Evolutionary conservation across 164 flowering plant genomes (phyloP).

Genomic region (Vitis rotundifolia): DNA sequence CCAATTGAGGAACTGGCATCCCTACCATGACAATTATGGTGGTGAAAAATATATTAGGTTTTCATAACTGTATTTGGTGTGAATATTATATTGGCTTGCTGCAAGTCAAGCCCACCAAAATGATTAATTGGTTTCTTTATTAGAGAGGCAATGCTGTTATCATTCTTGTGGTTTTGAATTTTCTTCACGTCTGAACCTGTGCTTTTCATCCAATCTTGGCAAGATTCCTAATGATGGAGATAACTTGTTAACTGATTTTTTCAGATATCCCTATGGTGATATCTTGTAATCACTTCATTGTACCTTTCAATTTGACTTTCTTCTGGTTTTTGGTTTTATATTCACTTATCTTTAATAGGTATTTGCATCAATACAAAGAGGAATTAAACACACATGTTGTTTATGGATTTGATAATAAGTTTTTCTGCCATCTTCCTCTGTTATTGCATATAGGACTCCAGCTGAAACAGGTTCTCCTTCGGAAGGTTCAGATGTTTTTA

Average conservation of each 20-base stretch:
- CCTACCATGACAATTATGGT: background rate
- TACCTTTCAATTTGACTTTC: background rate
- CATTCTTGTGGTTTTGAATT: background rate
- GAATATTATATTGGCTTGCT: background rate
- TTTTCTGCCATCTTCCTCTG: background rate
- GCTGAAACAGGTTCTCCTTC: constrained; percentile 30
- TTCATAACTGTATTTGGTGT: background rate
- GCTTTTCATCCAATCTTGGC: background rate
- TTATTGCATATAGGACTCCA: constrained; percentile 36
- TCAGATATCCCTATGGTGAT: background rate
- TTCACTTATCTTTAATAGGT: background rate
- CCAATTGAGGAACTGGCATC: background rate
- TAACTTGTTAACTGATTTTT: background rate
- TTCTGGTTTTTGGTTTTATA: background rate
- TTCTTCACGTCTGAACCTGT: background rate
- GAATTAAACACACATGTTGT: background rate
- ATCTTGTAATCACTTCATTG: background rate
- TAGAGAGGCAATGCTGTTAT: background rate
- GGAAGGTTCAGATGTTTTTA: constrained; percentile 23
- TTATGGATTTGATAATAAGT: background rate
- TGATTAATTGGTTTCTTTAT: background rate
- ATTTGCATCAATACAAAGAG: no score
- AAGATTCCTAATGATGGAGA: background rate
- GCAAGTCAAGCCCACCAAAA: background rate
- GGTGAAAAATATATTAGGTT: background rate